Conservation (phyloP, 129 eudicot genomes). For the Escallonia herrerae region DNA sequence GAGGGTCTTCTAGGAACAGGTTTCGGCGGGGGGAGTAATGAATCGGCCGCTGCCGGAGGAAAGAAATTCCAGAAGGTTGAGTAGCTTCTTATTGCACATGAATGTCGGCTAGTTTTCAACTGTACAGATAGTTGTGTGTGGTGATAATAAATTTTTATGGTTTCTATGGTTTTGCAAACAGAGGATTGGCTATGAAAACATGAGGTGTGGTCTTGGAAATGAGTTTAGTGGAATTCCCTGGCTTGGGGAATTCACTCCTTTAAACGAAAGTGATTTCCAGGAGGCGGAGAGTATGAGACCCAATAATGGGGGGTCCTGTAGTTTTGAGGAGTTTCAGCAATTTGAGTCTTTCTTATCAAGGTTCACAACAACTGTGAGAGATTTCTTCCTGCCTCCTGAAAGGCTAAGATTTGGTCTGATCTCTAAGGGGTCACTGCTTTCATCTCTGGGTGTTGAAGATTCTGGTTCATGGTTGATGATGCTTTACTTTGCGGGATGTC, state of each 20-base stretch:
- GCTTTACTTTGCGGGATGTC: conserved; percentile 62
- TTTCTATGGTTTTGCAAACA: conserved; percentile 27
- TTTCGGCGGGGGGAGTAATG: conserved; percentile 29
- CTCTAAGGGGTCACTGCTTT: conserved; percentile 50
- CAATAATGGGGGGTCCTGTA: conserved; percentile 41
- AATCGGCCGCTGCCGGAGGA: conserved; percentile 29
- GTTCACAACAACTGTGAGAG: conserved; percentile 39
- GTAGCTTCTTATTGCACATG: conserved; percentile 38
- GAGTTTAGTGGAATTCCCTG: conserved; percentile 39
- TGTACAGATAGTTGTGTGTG: conserved; percentile 6
- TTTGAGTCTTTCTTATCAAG: conserved; percentile 50
- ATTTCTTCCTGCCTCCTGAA: conserved; percentile 75
- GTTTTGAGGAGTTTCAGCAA: conserved; percentile 45
- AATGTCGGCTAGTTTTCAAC: conserved; percentile 8
- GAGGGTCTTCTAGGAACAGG: conserved; percentile 27
- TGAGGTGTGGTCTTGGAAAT: conserved; percentile 38
- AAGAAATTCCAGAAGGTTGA: conserved; percentile 60
- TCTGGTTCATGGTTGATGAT: conserved; percentile 54
- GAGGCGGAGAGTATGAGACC: conserved; percentile 32
- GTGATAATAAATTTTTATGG: conserved; percentile 1
- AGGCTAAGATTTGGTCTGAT: conserved; percentile 56
- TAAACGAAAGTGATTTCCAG: conserved; percentile 32
- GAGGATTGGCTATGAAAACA: conserved; percentile 42
- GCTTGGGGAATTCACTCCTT: conserved; percentile 40
- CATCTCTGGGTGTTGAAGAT: conserved; percentile 47